Base-by-base conservation (phyloP, 2,329 filamentous ascomycete species). In the Cadophora malorum region DNA sequence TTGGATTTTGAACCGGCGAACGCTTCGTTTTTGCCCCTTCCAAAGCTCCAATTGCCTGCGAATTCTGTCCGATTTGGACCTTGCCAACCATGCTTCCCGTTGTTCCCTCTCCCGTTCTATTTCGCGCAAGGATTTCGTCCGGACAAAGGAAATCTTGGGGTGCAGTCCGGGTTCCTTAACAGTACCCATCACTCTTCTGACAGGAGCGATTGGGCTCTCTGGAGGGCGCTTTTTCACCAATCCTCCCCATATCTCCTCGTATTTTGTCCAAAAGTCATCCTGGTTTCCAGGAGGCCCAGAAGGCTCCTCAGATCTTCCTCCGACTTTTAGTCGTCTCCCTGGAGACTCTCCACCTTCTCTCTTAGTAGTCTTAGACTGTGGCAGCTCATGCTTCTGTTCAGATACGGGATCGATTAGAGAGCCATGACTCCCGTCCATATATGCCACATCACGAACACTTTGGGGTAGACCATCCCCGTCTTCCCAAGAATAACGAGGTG, bases 201-300 rank as follows among this genome's bases (percentile, higher is more conserved):
- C 49, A 14, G n/a, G 16, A 50, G 28, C 16, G n/a, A 25, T 49
- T 10, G 49, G 16, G 47, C 31, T 25, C 12, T 52, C 47, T 12
- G 25, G 31, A 16, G 31, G 28, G 9, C 50, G 47, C 38, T 52
- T 63, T 47, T 52, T 55, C 45, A 23, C 41, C 41, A 52, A 9
- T 23, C 35, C 28, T n/a, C 68, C 53, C 70, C 70, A 70, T 23
- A 67, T 67, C 53, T 68, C 64, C 33, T 64, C 53, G 53, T 67
- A 70, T 25, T 64, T 70, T 45, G 49, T 53, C n/a, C 45, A 53
- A 23, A 71, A 71, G 5, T 67, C 64, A n/a, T 67, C 62, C n/a
- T 60, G 53, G 31, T 64, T 60, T 53, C 28, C 59, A 55, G 50
- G 35, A 23, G 38, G 16, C 38, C 21, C 38, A 49, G 61, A 53